Percentiles rank a stretch among this genome's conserved stretches.
These are phyloP conservation scores for Rhodamnia argentea DNA, from an alignment of 345 rosid genomes.

Conservation along the genomic window DNA sequence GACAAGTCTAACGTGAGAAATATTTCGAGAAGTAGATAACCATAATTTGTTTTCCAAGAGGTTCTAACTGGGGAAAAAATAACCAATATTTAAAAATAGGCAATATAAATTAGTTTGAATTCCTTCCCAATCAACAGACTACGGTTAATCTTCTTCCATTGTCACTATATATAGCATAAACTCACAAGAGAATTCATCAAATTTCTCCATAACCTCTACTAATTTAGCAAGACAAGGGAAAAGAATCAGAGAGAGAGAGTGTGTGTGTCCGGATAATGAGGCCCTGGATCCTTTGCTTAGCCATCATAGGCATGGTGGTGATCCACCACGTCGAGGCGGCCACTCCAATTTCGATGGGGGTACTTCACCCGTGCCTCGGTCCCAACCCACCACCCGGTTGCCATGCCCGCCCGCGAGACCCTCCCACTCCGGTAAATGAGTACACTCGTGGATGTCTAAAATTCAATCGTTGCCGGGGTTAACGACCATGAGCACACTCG, in stretches of 20 bases:
- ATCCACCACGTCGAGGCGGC: neutral
- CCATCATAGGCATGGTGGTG: neutral
- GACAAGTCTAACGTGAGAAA: neutral
- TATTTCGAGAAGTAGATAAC: neutral
- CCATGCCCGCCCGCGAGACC: neutral
- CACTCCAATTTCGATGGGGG: fast-evolving
- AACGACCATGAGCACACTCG: neutral
- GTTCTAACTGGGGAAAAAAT: neutral
- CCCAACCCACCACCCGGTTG: neutral
- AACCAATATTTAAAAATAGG: neutral
- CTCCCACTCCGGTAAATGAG: neutral
- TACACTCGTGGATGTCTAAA: neutral
- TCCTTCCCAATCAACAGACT: neutral
- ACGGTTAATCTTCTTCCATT: neutral
- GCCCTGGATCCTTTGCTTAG: neutral
- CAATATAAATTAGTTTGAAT: neutral
- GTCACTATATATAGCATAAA: neutral
- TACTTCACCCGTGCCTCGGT: neutral
- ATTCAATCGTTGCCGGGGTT: neutral
- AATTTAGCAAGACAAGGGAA: neutral
- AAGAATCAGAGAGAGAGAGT: too few species aligned
- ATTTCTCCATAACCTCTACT: neutral
- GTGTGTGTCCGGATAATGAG: neutral
- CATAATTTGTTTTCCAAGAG: neutral
- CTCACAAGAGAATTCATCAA: neutral